These are phyloP conservation scores for Spergularia marina DNA, from an alignment of 148 eudicot genomes.

Conservation along the genomic window DNA sequence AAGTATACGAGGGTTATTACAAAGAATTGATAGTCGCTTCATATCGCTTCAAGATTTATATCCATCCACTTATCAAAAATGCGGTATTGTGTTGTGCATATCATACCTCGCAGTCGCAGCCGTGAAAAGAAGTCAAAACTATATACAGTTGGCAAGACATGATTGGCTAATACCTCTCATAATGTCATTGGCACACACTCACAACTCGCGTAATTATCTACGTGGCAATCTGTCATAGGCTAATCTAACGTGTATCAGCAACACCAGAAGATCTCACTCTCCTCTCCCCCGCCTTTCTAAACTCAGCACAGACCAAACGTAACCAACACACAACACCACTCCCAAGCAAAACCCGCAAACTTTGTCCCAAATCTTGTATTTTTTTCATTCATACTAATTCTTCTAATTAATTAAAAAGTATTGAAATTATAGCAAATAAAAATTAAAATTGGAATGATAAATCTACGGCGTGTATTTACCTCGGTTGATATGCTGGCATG, in stretches of 20 bases:
- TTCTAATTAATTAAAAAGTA: background rate
- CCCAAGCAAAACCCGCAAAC: background rate
- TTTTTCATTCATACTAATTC: background rate
- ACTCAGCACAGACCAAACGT: background rate
- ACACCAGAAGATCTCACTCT: background rate
- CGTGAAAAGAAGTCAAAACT: too few species aligned
- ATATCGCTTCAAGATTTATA: too few species aligned
- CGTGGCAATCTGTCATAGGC: conserved; percentile 31
- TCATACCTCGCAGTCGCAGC: too few species aligned
- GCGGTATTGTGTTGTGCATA: too few species aligned
- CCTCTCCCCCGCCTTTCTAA: conserved; percentile 2
- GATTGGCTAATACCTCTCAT: too few species aligned
- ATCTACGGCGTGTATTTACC: conserved; percentile 30
- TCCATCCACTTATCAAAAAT: too few species aligned
- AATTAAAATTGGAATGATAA: conserved; percentile 31
- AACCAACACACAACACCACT: background rate
- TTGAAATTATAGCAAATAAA: background rate
- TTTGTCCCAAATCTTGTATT: background rate
- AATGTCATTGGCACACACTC: background rate
- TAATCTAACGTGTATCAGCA: conserved; percentile 38
- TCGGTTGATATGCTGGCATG: conserved; percentile 64
- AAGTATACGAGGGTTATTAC: too few species aligned
- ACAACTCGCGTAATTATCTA: conserved; percentile 10
- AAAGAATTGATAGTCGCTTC: too few species aligned
- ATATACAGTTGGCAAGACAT: too few species aligned